Evolutionary conservation across 2,329 filamentous ascomycete species (phyloP).

Genomic region (Apiospora hydei): DNA sequence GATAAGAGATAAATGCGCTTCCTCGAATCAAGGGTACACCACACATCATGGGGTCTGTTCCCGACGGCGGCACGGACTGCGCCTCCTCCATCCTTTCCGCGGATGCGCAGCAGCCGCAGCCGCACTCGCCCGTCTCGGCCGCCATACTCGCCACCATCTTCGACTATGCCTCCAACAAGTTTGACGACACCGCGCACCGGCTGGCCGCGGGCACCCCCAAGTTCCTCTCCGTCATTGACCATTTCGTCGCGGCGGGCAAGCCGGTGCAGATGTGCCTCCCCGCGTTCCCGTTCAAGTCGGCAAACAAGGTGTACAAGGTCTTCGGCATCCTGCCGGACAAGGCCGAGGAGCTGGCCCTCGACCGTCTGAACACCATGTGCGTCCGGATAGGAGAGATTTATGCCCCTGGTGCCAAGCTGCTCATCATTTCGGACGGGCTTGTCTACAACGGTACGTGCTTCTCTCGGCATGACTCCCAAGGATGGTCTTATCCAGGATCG

Average conservation of each 20-base stretch:
- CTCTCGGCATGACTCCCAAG: background rate
- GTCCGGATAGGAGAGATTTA: conserved; percentile 53
- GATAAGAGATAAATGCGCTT: background rate
- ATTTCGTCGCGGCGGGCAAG: background rate
- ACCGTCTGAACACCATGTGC: conserved; percentile 56
- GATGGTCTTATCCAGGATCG: background rate
- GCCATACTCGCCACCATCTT: background rate
- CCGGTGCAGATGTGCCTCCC: conserved; percentile 47
- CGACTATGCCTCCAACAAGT: conserved; percentile 2
- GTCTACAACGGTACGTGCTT: conserved; percentile 56
- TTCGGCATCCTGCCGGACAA: conserved; percentile 59
- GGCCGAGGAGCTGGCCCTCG: conserved; percentile 58
- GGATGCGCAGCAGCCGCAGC: background rate
- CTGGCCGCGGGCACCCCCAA: conserved; percentile 1
- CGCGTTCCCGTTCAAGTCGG: conserved; percentile 66
- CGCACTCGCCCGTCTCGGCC: background rate
- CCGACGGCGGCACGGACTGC: background rate
- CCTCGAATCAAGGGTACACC: background rate
- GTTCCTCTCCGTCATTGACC: background rate
- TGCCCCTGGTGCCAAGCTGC: conserved; percentile 51
- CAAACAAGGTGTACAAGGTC: conserved; percentile 59
- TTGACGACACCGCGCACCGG: background rate
- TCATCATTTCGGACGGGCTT: conserved; percentile 60
- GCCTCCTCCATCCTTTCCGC: background rate
- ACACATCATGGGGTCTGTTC: background rate